These are phyloP conservation scores for Solanum dulcamara DNA, from an alignment of 257 asterid genomes.

Conservation along the genomic window DNA sequence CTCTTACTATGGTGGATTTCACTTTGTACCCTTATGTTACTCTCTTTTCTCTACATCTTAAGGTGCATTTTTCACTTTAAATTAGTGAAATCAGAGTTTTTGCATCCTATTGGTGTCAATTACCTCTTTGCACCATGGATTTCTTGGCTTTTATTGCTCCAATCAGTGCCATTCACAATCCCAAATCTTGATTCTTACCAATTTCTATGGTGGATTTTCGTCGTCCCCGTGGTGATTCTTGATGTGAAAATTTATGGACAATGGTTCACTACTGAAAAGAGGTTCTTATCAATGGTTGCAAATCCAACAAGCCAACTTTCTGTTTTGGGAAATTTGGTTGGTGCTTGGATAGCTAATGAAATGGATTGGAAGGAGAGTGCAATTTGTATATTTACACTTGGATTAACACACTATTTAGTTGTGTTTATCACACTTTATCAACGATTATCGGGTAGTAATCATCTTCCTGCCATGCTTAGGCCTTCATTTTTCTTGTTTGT, in stretches of 20 bases:
- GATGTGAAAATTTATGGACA: constrained; percentile 42
- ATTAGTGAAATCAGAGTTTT: constrained; percentile 23
- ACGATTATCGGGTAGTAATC: constrained; percentile 18
- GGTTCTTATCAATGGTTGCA: constrained; percentile 32
- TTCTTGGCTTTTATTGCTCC: constrained; percentile 30
- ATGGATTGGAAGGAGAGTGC: constrained; percentile 39
- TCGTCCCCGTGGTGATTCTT: constrained; percentile 23
- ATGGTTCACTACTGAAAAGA: constrained; percentile 42
- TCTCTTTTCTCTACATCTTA: constrained; percentile 20
- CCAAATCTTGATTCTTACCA: not conserved
- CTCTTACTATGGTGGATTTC: constrained; percentile 32
- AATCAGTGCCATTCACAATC: constrained; percentile 4
- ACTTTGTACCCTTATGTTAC: constrained; percentile 7
- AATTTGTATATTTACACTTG: constrained; percentile 28
- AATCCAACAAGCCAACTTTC: constrained; percentile 46
- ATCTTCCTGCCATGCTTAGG: constrained; percentile 24
- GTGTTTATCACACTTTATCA: constrained; percentile 42
- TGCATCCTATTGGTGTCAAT: constrained; percentile 25
- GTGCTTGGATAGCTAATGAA: constrained; percentile 29
- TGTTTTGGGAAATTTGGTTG: constrained; percentile 37
- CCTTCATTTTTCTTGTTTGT: constrained; percentile 34
- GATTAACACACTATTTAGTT: constrained; percentile 28
- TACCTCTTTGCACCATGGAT: constrained; percentile 38
- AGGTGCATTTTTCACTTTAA: constrained; percentile 20
- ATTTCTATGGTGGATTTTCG: constrained; percentile 7